Evolutionary conservation across 495 filamentous ascomycete species (phyloP), one percentile per base, ranked within the genome.

Genomic region (Trichoderma parareesei): DNA sequence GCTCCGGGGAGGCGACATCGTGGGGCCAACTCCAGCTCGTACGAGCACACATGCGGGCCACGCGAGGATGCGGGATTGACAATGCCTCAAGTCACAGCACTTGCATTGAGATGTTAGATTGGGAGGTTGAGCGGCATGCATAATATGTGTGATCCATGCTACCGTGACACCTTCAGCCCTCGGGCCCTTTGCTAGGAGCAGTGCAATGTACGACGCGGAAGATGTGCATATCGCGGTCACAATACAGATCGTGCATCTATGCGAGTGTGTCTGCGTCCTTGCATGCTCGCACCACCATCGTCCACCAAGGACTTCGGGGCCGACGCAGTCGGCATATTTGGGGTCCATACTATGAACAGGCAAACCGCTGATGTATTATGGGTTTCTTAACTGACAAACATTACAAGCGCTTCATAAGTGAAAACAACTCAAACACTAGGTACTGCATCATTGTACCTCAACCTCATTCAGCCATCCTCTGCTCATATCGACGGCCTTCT

Each of bases 401-500:
- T 49, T 49, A 49, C n/a, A 46, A 14, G 43, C 43, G 27, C 16
- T 46, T 14, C 43, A 5, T 13, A 5, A 9, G 4, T 14, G 5
- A 5, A 14, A 46, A 46, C 8, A 14, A 27, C 9, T 37, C 53
- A 35, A 57, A 35, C 27, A 37, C 18, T 33, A 27, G 27, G 27
- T 27, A 27, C 27, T 27, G 27, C 27, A 27, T 27, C 2, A 27
- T 27, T 27, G 27, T 27, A 27, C 27, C 27, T 27, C 27, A 2
- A 27, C 53, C 5, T 57, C 53, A 20, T 63, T 63, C 60, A 84
- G 73, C 89, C 89, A 92, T 43, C 89, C 89, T 66, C 81, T 84
- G 64, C 86, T 85, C 84, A 90, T 91, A 70, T 90, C 79, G 43
- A 92, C 89, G 7, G 89, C 89, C 69, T 87, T 85, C 60, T 80